Percentiles rank a stretch among this genome's conserved stretches.
Conservation (phyloP, 139 green algal genomes). For the Yamagishiella unicocca region DNA sequence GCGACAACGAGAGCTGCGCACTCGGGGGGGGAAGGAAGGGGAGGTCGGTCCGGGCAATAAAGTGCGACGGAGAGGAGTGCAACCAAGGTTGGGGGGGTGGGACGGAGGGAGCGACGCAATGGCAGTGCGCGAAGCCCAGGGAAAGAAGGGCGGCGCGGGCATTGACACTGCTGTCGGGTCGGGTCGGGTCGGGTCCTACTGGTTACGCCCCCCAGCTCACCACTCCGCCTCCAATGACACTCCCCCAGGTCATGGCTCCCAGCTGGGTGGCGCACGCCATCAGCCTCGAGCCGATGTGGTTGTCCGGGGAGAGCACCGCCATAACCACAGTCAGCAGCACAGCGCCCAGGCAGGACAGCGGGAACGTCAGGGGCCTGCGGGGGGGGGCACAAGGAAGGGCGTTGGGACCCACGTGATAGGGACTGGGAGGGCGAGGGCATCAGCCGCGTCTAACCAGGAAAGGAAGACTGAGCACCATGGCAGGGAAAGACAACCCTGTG, state of each 20-base stretch:
- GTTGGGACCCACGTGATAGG: neutral
- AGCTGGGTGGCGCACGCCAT: neutral
- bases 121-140: neutral
- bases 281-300: constrained; percentile 31
- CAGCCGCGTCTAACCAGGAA: neutral
- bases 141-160: neutral
- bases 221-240: neutral
- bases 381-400: neutral
- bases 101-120: too few relatives aligned
- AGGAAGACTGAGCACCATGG: neutral
- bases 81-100: neutral
- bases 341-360: neutral
- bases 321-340: neutral
- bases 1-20: constrained; percentile 22
- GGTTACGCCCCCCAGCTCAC: neutral
- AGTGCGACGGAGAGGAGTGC: neutral
- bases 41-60: neutral
- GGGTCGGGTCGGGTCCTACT: neutral
- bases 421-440: neutral
- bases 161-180: neutral
- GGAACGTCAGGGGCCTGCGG: constrained; percentile 24
- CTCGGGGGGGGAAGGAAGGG: neutral
- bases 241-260: neutral
- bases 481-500: neutral
- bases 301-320: constrained; percentile 16